A percentile compares a stretch with the other conserved stretches of the same genome.
phyloP scores from a whole-genome alignment of 2,329 filamentous ascomycete species.

The Aspergillus quadricinctus region DNA sequence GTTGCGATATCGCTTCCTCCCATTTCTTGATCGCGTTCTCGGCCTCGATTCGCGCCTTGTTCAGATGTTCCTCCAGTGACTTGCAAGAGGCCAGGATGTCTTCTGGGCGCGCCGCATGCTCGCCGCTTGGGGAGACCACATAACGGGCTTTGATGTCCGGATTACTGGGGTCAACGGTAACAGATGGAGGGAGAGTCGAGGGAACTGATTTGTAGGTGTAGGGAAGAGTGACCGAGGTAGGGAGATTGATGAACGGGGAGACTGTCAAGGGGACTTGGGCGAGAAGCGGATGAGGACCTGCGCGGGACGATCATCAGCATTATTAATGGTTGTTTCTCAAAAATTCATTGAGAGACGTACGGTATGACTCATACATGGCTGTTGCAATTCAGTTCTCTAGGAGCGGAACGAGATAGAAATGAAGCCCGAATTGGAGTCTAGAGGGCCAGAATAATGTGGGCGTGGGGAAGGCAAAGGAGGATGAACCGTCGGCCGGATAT shows the following conservation, averaged over 20 bases:
- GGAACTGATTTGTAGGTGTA: slow-evolving; percentile 93
- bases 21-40: slow-evolving; percentile 63
- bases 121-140: slow-evolving; percentile 71
- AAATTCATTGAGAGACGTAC: slow-evolving; percentile 27
- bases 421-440: background rate
- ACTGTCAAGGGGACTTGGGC: slow-evolving; percentile 91
- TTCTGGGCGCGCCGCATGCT: slow-evolving; percentile 79
- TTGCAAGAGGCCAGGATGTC: slow-evolving; percentile 80
- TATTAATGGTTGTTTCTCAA: background rate
- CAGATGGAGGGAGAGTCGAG: slow-evolving; percentile 74
- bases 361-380: slow-evolving; percentile 44
- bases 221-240: slow-evolving; percentile 82
- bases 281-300: slow-evolving; percentile 74
- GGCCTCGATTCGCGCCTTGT: slow-evolving; percentile 64
- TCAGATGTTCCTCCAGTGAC: slow-evolving; percentile 71
- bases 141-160: slow-evolving; percentile 57
- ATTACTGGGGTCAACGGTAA: slow-evolving; percentile 50
- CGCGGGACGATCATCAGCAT: slow-evolving; percentile 28
- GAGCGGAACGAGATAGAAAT: background rate
- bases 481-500: background rate
- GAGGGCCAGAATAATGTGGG: background rate
- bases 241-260: slow-evolving; percentile 88
- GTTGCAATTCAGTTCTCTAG: background rate
- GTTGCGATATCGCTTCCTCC: slow-evolving; percentile 57
- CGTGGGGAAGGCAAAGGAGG: background rate